Conservation (phyloP, 1,284 basidiomycete genomes). For the Sporisorium iseilematis-ciliati region DNA sequence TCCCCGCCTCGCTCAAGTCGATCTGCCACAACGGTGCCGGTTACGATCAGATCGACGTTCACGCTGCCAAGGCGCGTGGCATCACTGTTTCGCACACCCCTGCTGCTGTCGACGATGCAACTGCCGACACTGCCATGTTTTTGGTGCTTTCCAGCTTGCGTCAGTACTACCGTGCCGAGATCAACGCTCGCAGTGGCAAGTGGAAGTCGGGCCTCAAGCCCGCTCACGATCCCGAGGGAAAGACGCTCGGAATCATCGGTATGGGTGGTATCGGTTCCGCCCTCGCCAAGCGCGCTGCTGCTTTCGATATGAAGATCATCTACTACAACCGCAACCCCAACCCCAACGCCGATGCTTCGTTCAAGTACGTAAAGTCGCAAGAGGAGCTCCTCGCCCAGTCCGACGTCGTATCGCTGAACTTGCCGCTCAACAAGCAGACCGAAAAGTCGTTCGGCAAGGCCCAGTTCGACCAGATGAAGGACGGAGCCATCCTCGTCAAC, state of each 20-base stretch:
- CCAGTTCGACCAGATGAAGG: conserved; percentile 71
- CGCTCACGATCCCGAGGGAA: conserved; percentile 59
- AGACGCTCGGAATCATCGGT: conserved; percentile 62
- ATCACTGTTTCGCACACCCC: conserved; percentile 66
- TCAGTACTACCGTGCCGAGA: conserved; percentile 59
- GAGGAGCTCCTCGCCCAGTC: conserved; percentile 69
- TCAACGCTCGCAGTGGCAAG: conserved; percentile 53
- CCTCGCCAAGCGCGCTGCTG: conserved; percentile 60
- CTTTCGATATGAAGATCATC: conserved; percentile 63
- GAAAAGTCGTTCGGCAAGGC: conserved; percentile 68
- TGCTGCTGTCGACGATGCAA: conserved; percentile 62
- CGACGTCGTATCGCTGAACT: conserved; percentile 73
- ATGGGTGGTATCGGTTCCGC: conserved; percentile 64
- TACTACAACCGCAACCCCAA: conserved; percentile 64
- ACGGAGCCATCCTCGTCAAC: conserved; percentile 71
- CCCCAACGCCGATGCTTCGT: conserved; percentile 41
- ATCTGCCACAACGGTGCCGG: conserved; percentile 67
- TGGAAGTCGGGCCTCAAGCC: conserved; percentile 55
- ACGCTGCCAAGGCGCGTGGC: conserved; percentile 51
- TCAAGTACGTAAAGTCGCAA: conserved; percentile 62
- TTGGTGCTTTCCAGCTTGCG: conserved; percentile 62
- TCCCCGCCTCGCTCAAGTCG: conserved; percentile 57
- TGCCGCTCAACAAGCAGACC: conserved; percentile 72
- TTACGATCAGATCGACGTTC: conserved; percentile 65
- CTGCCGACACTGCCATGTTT: conserved; percentile 64